Evolutionary conservation across 345 rosid genomes (phyloP), one percentile per base, ranked within the genome.

Genomic region (Boechera retrofracta): DNA sequence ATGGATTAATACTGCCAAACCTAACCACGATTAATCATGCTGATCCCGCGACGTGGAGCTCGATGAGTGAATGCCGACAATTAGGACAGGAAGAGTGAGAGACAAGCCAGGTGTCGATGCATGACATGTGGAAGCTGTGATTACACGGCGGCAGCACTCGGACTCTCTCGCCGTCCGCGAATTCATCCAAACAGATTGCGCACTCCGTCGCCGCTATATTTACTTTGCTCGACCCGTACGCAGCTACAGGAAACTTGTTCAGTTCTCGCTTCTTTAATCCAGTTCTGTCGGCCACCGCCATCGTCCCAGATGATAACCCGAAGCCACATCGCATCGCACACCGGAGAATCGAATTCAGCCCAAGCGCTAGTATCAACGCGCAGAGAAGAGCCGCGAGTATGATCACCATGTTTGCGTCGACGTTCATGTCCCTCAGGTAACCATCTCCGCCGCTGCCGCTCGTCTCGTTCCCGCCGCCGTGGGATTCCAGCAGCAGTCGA

Each of bases 331-430:
- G 76, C 53, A 86, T 75, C n/a, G 89, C 90, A 35, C 92, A 89
- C 18, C 94, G 84, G 41, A 87, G 85, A 0, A 87, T 82, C 3
- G 91, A 87, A 24, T 89, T 89, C 10, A 89, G 68, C 6, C 94
- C 91, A 0, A 89, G 81, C 31, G 91, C 92, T 11, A 87, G 85
- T 45, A 89, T 80, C 42, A 89, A 59, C 0, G 92, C 92, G 32
- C 92, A 87, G 18, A 89, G 85, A 62, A 89, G 73, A 57, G 94
- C 92, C 15, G 89, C 89, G 5, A 89, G 87, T 71, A 87, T 89
- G 69, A 89, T 86, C 65, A 89, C 94, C 94, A 89, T 87, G 92
- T 87, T 89, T 29, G 89, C 86, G 73, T 89, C 92, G 26, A 89
- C 86, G 67, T 71, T 77, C 76, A 64, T 71, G 31, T 71, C 76